A percentile compares a stretch with the other conserved stretches of the same genome.
Evolutionary conservation across 441 rosid genomes (phyloP).

Genomic region (Eugenia klotzschiana): DNA sequence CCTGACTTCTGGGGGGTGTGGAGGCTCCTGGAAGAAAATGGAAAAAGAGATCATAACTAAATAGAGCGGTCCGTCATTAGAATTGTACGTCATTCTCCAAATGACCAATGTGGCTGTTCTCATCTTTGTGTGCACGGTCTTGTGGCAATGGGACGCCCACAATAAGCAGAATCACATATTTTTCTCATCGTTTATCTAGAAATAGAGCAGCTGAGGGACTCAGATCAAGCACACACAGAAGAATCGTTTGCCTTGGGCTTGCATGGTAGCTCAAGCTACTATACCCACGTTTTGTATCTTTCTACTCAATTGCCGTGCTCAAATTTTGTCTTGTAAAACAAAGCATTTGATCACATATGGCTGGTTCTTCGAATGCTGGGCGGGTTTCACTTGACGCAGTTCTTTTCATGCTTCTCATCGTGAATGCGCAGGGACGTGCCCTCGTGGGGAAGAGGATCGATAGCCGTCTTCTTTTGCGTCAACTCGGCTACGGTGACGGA

Average conservation of each 20-base stretch:
- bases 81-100: too few relatives aligned
- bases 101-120: too few relatives aligned
- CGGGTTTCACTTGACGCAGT: neutral
- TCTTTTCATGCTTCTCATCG: neutral
- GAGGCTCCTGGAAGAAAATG: neutral
- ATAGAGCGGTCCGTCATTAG: too few relatives aligned
- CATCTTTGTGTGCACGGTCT: too few relatives aligned
- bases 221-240: neutral
- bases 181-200: neutral
- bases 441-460: neutral
- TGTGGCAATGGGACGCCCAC: too few relatives aligned
- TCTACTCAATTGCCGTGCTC: neutral
- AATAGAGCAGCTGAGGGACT: neutral
- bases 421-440: constrained; percentile 5
- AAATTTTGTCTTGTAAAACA: neutral
- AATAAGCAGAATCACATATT: too few relatives aligned
- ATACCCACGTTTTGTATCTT: neutral
- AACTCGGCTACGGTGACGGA: constrained; percentile 9
- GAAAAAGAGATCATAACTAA: too few relatives aligned
- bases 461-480: constrained; percentile 5
- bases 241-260: neutral
- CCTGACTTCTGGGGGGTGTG: neutral
- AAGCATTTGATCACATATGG: neutral
- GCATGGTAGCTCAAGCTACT: neutral
- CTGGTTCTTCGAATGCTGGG: neutral